Conservation (phyloP, 2,329 filamentous ascomycete species). For the Metarhizium anisopliae region DNA sequence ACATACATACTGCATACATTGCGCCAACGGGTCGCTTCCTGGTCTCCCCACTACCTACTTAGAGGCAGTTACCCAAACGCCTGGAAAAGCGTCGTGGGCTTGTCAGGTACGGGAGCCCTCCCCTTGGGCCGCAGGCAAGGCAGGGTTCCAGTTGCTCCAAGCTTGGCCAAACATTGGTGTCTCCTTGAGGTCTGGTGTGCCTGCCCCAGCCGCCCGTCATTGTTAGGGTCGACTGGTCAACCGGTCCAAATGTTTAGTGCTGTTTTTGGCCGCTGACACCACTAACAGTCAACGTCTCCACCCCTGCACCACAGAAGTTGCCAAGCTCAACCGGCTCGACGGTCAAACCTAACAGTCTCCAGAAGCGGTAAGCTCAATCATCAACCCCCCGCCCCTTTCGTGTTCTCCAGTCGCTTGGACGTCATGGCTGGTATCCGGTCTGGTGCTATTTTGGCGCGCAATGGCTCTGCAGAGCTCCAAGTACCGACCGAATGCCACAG, state of each 20-base stretch:
- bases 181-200: not conserved
- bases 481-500: not conserved
- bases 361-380: not conserved
- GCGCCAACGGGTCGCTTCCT: constrained; percentile 3
- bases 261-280: constrained; percentile 6
- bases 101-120: constrained; percentile 5
- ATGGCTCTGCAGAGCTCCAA: not conserved
- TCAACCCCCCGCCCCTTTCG: not conserved
- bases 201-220: not conserved
- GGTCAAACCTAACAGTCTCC: not conserved
- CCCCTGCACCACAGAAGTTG: not conserved
- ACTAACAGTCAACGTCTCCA: constrained; percentile 2
- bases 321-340: not conserved
- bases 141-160: not conserved
- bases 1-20: not conserved
- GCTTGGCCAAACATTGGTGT: not conserved
- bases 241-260: not conserved
- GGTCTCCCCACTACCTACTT: not conserved
- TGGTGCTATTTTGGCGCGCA: not conserved
- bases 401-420: not conserved
- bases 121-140: constrained; percentile 2
- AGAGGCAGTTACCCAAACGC: not conserved
- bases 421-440: not conserved
- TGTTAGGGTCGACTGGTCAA: too few relatives aligned
- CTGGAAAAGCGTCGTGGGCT: constrained; percentile 1